Evolutionary conservation across 345 rosid genomes (phyloP).

Genomic region (Toxicodendron radicans): DNA sequence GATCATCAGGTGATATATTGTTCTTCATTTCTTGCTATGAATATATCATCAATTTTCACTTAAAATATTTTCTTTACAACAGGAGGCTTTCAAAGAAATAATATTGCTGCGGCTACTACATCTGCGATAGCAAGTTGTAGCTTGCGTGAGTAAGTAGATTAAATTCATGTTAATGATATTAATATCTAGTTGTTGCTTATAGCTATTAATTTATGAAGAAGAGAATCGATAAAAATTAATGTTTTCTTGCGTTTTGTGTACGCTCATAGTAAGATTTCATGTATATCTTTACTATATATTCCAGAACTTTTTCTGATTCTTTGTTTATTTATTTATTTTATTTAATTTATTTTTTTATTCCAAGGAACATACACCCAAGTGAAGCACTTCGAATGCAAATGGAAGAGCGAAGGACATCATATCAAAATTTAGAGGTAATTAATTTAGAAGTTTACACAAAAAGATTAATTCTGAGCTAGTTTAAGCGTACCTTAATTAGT

Average conservation of each 20-base stretch:
- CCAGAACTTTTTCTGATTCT: too few species aligned
- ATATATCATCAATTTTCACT: too few species aligned
- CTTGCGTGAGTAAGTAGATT: slow-evolving; percentile 81
- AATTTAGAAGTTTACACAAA: background rate
- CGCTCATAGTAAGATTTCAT: too few species aligned
- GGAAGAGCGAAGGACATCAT: slow-evolving; percentile 98
- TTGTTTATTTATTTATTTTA: background rate
- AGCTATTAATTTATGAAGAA: too few species aligned
- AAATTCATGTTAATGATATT: too few species aligned
- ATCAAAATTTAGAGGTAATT: slow-evolving; percentile 91
- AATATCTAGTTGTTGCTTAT: too few species aligned
- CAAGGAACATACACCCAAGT: slow-evolving; percentile 47
- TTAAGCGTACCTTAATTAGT: too few species aligned
- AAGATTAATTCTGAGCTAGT: too few species aligned
- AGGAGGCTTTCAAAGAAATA: slow-evolving; percentile 77
- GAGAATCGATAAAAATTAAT: too few species aligned
- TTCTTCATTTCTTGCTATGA: background rate
- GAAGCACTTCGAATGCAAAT: slow-evolving; percentile 88
- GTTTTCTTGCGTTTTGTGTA: too few species aligned
- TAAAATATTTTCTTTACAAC: slow-evolving; percentile 47
- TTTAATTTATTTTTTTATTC: too few species aligned
- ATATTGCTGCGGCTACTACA: slow-evolving; percentile 62
- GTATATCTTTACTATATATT: background rate
- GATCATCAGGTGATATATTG: slow-evolving; percentile 20
- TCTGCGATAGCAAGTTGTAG: slow-evolving; percentile 71